phyloP scores from a whole-genome alignment of 2,329 filamentous ascomycete genomes.

The Calonectria montana region DNA sequence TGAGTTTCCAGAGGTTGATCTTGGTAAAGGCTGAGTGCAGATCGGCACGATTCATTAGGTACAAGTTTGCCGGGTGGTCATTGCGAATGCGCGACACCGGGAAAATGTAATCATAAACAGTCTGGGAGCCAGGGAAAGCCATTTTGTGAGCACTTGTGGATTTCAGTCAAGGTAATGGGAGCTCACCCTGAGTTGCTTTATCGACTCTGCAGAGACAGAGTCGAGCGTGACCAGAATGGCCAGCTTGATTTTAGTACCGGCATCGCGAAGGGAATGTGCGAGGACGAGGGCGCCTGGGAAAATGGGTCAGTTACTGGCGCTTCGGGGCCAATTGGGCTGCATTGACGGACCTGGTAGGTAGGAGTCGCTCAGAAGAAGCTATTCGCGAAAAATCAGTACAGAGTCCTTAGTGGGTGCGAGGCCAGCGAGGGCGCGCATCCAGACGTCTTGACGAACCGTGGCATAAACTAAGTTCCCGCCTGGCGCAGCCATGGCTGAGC shows the following conservation, averaged over 20 bases:
- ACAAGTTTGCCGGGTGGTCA: slow-evolving; percentile 81
- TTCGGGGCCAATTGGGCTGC: slow-evolving; percentile 21
- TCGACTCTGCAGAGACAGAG: slow-evolving; percentile 77
- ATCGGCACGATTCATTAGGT: slow-evolving; percentile 91
- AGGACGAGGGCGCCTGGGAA: slow-evolving; percentile 86
- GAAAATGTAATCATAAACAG: slow-evolving; percentile 88
- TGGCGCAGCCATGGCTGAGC: slow-evolving; percentile 50
- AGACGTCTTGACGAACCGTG: slow-evolving; percentile 58
- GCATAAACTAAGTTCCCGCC: slow-evolving; percentile 64
- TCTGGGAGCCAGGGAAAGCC: slow-evolving; percentile 56
- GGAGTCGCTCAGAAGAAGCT: slow-evolving; percentile 92
- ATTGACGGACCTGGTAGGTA: slow-evolving; percentile 84
- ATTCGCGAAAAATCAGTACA: slow-evolving; percentile 32
- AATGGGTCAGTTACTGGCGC: slow-evolving; percentile 20
- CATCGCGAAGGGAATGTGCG: slow-evolving; percentile 93
- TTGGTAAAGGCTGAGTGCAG: slow-evolving; percentile 96
- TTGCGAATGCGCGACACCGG: slow-evolving; percentile 85
- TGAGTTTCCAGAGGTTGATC: slow-evolving; percentile 92
- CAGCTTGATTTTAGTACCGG: slow-evolving; percentile 80
- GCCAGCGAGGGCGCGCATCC: slow-evolving; percentile 11
- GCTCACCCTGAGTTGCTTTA: slow-evolving; percentile 81
- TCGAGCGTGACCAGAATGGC: slow-evolving; percentile 87
- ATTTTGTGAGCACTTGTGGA: slow-evolving; percentile 18
- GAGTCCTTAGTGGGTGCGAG: neutral
- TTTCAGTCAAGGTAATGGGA: neutral